Conservation (phyloP, 2,329 filamentous ascomycete genomes). For the Venturia pyrina region DNA sequence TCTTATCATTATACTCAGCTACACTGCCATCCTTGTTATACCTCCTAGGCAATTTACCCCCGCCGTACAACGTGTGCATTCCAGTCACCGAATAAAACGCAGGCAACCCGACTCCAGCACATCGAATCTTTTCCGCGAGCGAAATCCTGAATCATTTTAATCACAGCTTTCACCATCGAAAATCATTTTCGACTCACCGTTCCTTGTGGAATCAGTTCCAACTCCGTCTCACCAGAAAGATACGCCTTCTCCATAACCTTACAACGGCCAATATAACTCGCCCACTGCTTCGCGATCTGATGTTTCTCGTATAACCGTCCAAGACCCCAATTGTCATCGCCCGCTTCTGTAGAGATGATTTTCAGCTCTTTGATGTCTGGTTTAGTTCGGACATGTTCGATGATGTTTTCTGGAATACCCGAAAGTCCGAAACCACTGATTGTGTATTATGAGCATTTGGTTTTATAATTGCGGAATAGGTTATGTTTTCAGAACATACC, state of each 20-base stretch:
- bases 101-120: constrained; percentile 66
- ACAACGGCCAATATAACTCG: constrained; percentile 69
- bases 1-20: constrained; percentile 52
- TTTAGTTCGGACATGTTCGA: background rate
- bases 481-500: background rate
- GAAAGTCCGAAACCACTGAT: background rate
- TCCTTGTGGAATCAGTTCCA: constrained; percentile 69
- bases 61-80: constrained; percentile 54
- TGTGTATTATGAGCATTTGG: background rate
- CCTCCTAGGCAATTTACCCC: constrained; percentile 56
- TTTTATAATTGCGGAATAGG: background rate
- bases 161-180: background rate
- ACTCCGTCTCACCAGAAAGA: constrained; percentile 45
- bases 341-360: background rate
- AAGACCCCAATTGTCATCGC: background rate
- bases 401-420: background rate
- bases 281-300: constrained; percentile 61
- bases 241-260: constrained; percentile 68
- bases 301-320: constrained; percentile 58
- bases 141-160: background rate
- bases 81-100: constrained; percentile 72
- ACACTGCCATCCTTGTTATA: constrained; percentile 50
- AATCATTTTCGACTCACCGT: constrained; percentile 35
- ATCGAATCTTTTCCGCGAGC: constrained; percentile 56
- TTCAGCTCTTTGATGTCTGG: background rate